Base-by-base conservation (phyloP, 805 yeast genomes). In the Saccharomyces mikatae region DNA sequence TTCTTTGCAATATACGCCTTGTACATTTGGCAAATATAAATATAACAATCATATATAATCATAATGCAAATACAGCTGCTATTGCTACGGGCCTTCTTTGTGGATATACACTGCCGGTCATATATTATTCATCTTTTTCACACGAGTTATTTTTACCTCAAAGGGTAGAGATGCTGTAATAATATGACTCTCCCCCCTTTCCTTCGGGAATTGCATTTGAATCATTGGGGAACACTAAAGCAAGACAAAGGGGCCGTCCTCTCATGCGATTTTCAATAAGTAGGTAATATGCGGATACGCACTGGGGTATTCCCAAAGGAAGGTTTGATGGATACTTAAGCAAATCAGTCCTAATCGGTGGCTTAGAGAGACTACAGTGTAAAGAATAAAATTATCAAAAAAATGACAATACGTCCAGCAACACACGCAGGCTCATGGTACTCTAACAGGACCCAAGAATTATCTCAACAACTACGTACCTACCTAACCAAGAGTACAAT, bases 371-470 rank as follows among this genome's bases (percentile, higher is more conserved):
- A 17, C 22, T 36, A 17, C 44, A 17, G 44, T 36, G 17, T 17
- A 14, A 14, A 47, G 28, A 27, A 32, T 41, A 27, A 49, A 31
- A 47, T 26, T 30, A 14, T 47, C 13, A 27, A 52, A 22, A 52
- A 22, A 32, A 56, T 55, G 62, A 50, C 62, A 30, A 47, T 69
- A 47, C 73, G 90, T 52, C 80, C 83, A 2, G 96, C 96, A 1
- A 78, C 95, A 1, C 97, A 92, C 68, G 85, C 97, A 2, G 98
- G 98, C 1, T 70, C 90, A 1, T 92, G 99, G 99, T 92, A 94
- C 68, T 62, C 82, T 1, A 74, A 74, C 13, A 75, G 76, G 48
- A 60, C 76, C 0, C 47, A 62, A 1, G 66, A 64, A 22, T 74
- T 92, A 13, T 66, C 73, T 2, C 55, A 64, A 8, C 87, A 87